Evolutionary conservation across 2,329 filamentous ascomycete species (phyloP).

Genomic region (Fusarium humuli): DNA sequence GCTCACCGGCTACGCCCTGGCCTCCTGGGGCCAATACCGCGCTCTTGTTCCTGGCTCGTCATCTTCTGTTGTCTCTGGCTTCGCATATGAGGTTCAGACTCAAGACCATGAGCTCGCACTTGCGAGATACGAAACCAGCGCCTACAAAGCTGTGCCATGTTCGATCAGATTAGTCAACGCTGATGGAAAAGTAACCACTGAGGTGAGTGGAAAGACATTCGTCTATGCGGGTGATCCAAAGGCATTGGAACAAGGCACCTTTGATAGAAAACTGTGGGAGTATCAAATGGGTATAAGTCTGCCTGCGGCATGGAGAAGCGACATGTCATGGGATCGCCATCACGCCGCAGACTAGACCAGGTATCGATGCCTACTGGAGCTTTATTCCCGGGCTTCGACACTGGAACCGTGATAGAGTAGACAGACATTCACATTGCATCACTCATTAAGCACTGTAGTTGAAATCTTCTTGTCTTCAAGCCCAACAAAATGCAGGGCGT

Average conservation of each 20-base stretch:
- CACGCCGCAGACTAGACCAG: slow-evolving; percentile 10
- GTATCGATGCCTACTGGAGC: neutral
- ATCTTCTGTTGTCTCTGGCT: neutral
- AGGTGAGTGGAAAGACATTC: slow-evolving; percentile 5
- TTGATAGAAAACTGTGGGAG: slow-evolving; percentile 1
- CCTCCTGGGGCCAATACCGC: neutral
- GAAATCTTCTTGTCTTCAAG: slow-evolving; percentile 11
- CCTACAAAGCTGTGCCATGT: slow-evolving; percentile 4
- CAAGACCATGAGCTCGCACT: slow-evolving; percentile 1
- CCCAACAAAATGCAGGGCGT: slow-evolving; percentile 18
- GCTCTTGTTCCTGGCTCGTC: slow-evolving; percentile 6
- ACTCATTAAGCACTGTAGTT: neutral
- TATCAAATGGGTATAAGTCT: slow-evolving; percentile 4
- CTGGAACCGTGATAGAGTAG: neutral
- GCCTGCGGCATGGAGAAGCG: neutral
- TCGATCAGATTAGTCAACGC: neutral
- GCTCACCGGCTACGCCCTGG: slow-evolving; percentile 12
- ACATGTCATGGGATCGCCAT: neutral
- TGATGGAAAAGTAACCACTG: neutral
- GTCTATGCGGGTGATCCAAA: slow-evolving; percentile 14
- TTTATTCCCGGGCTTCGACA: neutral
- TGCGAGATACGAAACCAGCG: slow-evolving; percentile 13
- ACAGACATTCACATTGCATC: neutral
- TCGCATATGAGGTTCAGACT: slow-evolving; percentile 12
- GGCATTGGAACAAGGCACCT: slow-evolving; percentile 10